Conservation (phyloP, 805 yeast species). For the Dipodascus geniculatus region DNA sequence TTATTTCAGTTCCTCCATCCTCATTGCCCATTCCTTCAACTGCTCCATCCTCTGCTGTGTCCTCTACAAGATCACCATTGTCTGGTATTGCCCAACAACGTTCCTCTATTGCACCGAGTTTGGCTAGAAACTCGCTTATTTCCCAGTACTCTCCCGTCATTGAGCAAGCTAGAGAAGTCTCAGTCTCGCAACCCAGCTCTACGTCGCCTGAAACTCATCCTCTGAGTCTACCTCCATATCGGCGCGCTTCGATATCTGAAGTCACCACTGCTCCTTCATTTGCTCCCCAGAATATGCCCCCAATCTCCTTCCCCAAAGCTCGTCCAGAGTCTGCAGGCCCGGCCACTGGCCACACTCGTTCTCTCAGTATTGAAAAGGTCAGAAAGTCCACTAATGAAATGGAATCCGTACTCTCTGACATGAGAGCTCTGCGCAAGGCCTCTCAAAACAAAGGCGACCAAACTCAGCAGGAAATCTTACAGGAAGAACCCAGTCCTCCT, state of each 20-base stretch:
- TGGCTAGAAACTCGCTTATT: slow-evolving; percentile 1
- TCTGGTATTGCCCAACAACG: background rate
- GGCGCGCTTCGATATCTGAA: background rate
- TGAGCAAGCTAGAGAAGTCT: slow-evolving; percentile 10
- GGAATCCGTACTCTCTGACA: slow-evolving; percentile 11
- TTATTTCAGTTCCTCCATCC: background rate
- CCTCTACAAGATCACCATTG: background rate
- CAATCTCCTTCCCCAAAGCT: background rate
- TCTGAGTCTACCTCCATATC: slow-evolving; percentile 9
- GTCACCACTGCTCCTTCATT: slow-evolving; percentile 1
- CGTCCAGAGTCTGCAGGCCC: slow-evolving; percentile 3
- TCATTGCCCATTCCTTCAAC: background rate
- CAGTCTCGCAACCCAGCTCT: background rate
- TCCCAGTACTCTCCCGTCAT: slow-evolving; percentile 15
- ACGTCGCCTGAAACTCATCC: background rate
- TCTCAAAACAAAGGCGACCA: slow-evolving; percentile 4
- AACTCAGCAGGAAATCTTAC: background rate
- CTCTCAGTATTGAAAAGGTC: slow-evolving; percentile 8
- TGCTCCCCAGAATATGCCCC: slow-evolving; percentile 1
- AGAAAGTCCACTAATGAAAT: slow-evolving; percentile 11
- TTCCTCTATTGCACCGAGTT: background rate
- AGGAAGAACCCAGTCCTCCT: background rate
- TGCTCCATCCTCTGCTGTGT: background rate
- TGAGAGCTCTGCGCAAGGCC: slow-evolving; percentile 11
- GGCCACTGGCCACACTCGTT: slow-evolving; percentile 1